Percentiles rank a stretch among this genome's conserved stretches.
phyloP scores from a whole-genome alignment of 805 yeast species.

The Jamesozyma hellenica region DNA sequence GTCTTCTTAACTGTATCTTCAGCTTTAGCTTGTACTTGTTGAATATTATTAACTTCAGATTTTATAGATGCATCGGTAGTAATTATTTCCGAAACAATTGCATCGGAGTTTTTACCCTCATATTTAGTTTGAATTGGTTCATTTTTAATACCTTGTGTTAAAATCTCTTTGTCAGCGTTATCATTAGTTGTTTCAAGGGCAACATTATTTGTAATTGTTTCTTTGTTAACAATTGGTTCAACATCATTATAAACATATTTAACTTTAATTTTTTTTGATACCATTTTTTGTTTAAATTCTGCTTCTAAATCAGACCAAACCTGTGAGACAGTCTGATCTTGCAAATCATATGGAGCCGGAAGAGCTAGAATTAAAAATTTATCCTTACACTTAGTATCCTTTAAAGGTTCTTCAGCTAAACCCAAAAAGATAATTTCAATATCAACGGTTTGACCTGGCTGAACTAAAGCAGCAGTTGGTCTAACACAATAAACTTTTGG shows the following conservation, averaged over 20 bases:
- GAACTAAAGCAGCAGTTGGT: slow-evolving; percentile 78
- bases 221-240: neutral
- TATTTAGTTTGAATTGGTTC: neutral
- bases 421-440: slow-evolving; percentile 84
- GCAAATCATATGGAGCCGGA: slow-evolving; percentile 54
- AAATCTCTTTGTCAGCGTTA: slow-evolving; percentile 7
- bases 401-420: slow-evolving; percentile 58
- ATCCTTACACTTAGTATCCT: slow-evolving; percentile 73
- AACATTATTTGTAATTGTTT: neutral
- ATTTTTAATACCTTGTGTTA: neutral
- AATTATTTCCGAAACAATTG: too few relatives aligned
- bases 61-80: neutral
- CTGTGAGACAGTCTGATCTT: slow-evolving; percentile 50
- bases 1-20: neutral
- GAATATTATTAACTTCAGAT: neutral
- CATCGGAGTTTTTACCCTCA: too few relatives aligned
- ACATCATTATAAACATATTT: slow-evolving; percentile 28
- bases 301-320: slow-evolving; percentile 65
- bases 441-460: slow-evolving; percentile 60
- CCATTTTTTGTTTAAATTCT: slow-evolving; percentile 41
- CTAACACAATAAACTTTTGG: slow-evolving; percentile 92
- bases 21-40: neutral
- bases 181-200: neutral
- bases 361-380: slow-evolving; percentile 82
- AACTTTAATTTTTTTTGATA: slow-evolving; percentile 59